A percentile compares a stretch with the other conserved stretches of the same genome.
Evolutionary conservation across 345 rosid genomes (phyloP).

Genomic region (Geranium rotundifolium): DNA sequence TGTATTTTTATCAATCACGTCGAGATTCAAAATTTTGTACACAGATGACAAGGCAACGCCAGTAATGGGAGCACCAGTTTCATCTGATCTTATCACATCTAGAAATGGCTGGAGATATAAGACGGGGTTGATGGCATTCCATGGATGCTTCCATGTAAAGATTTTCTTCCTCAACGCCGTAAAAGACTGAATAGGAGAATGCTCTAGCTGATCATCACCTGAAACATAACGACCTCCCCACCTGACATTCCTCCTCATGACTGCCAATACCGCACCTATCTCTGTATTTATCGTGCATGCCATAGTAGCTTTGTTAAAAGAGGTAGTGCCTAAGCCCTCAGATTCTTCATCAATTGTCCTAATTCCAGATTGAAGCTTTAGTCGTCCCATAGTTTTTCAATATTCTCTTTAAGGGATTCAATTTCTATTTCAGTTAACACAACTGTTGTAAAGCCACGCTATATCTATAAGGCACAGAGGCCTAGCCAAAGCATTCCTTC

Average conservation of each 20-base stretch:
- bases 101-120: slow-evolving; percentile 83
- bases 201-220: slow-evolving; percentile 92
- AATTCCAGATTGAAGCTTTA: slow-evolving; percentile 82
- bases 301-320: slow-evolving; percentile 46
- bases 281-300: slow-evolving; percentile 84
- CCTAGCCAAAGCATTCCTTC: slow-evolving; percentile 25
- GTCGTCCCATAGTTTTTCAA: slow-evolving; percentile 62
- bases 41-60: slow-evolving; percentile 87
- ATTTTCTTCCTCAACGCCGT: slow-evolving; percentile 76
- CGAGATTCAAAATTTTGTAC: slow-evolving; percentile 70
- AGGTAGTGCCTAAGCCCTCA: slow-evolving; percentile 54
- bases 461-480: slow-evolving; percentile 6
- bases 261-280: slow-evolving; percentile 86
- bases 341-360: slow-evolving; percentile 93
- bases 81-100: slow-evolving; percentile 82
- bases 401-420: slow-evolving; percentile 17
- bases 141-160: slow-evolving; percentile 77
- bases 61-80: slow-evolving; percentile 92
- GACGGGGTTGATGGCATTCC: slow-evolving; percentile 75
- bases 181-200: slow-evolving; percentile 78
- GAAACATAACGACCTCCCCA: slow-evolving; percentile 95
- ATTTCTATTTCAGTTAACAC: slow-evolving; percentile 15
- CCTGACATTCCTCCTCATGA: slow-evolving; percentile 96
- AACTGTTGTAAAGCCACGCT: slow-evolving; percentile 1
- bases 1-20: slow-evolving; percentile 66